A percentile compares a stretch with the other conserved stretches of the same genome.
These are phyloP conservation scores for Orbilia oligospora DNA, from an alignment of 2,329 filamentous ascomycete species.

Conservation along the genomic window DNA sequence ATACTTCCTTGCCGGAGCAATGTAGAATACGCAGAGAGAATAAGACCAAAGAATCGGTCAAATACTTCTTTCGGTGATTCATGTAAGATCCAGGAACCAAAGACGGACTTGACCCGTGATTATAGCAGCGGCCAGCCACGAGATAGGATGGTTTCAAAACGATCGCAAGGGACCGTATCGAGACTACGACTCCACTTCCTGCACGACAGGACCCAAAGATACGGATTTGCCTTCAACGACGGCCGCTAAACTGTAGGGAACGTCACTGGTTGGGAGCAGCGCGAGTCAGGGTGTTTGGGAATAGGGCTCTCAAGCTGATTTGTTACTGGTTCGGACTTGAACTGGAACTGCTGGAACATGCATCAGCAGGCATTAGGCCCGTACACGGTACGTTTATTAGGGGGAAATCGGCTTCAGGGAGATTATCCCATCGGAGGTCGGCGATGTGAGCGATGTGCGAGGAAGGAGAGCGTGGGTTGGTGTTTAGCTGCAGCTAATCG, in stretches of 20 bases:
- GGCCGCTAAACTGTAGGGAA: conserved; percentile 37
- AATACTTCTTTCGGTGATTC: neutral
- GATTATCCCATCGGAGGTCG: conserved; percentile 56
- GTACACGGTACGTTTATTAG: neutral
- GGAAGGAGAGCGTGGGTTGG: conserved; percentile 14
- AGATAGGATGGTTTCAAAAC: conserved; percentile 20
- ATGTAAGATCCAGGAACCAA: conserved; percentile 18
- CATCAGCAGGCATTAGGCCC: conserved; percentile 29
- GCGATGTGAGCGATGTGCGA: conserved; percentile 49
- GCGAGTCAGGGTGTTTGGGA: conserved; percentile 56
- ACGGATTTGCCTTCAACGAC: conserved; percentile 31
- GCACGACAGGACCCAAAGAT: conserved; percentile 34
- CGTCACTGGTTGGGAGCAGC: conserved; percentile 43
- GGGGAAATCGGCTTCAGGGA: neutral
- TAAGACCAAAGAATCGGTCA: conserved; percentile 5
- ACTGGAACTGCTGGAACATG: conserved; percentile 35
- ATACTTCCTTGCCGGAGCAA: conserved; percentile 8
- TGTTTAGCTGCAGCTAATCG: conserved; percentile 43
- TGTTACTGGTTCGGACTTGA: conserved; percentile 47
- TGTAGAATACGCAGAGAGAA: conserved; percentile 11
- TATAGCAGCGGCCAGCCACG: conserved; percentile 14
- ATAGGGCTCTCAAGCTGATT: conserved; percentile 29
- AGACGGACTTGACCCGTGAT: conserved; percentile 18
- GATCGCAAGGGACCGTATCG: conserved; percentile 24
- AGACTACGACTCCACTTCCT: conserved; percentile 35